Evolutionary conservation across 495 filamentous ascomycete genomes (phyloP).

Genomic region (Talaromyces wortmannii): DNA sequence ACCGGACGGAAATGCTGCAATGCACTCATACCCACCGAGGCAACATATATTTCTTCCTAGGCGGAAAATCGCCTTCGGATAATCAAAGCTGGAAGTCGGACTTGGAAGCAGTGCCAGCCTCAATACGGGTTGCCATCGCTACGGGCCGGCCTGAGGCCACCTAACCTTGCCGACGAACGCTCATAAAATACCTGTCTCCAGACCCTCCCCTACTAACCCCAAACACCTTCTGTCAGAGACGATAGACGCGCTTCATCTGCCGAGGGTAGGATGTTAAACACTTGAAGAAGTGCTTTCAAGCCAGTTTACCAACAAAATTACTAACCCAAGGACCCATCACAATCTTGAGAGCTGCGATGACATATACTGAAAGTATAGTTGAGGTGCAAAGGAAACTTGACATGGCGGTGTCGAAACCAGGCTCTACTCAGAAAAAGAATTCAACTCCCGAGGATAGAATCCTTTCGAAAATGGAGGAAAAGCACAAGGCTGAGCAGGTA

Average conservation of each 20-base stretch:
- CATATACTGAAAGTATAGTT: constrained; percentile 16
- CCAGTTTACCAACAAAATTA: constrained; percentile 19
- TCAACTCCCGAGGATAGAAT: too few relatives aligned
- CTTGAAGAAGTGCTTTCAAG: constrained; percentile 23
- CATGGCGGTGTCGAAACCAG: too few relatives aligned
- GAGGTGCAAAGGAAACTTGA: too few relatives aligned
- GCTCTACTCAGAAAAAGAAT: too few relatives aligned
- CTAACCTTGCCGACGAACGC: constrained; percentile 10
- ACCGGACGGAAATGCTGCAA: constrained; percentile 24
- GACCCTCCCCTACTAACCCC: constrained; percentile 11
- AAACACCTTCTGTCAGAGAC: constrained; percentile 12
- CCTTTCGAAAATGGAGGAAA: too few relatives aligned
- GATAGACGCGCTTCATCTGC: constrained; percentile 18
- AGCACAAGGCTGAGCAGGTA: too few relatives aligned
- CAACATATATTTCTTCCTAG: constrained; percentile 25
- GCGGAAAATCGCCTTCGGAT: constrained; percentile 20
- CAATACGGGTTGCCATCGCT: constrained; percentile 25
- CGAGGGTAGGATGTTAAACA: constrained; percentile 20
- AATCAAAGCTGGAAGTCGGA: constrained; percentile 23
- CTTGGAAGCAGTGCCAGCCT: constrained; percentile 23
- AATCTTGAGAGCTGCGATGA: constrained; percentile 13
- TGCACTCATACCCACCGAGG: constrained; percentile 21
- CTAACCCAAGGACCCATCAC: constrained; percentile 19
- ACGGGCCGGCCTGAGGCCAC: constrained; percentile 25
- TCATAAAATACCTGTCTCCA: constrained; percentile 7